Evolutionary conservation across 2,329 filamentous ascomycete genomes (phyloP).

Genomic region (Blastomyces gilchristii): DNA sequence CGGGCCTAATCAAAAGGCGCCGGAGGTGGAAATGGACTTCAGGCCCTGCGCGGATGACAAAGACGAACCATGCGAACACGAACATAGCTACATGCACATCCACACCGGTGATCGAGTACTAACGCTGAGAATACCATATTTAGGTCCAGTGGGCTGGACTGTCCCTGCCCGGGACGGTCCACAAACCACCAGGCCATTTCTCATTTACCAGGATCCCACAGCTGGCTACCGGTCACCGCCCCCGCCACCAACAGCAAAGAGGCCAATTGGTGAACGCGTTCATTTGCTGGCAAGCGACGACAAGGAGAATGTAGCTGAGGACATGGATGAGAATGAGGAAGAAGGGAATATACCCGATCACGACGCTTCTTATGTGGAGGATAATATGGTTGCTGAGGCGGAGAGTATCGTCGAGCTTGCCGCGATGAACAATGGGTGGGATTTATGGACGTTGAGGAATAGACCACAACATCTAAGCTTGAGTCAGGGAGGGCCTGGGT

Average conservation of each 20-base stretch:
- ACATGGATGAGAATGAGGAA: conserved; percentile 2
- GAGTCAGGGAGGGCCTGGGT: neutral
- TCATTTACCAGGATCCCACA: conserved; percentile 16
- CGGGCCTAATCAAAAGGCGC: neutral
- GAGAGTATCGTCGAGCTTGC: conserved; percentile 9
- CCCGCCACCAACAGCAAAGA: neutral
- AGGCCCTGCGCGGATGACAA: neutral
- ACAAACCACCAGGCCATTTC: conserved; percentile 12
- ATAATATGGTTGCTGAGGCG: conserved; percentile 9
- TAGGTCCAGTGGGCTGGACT: conserved; percentile 16
- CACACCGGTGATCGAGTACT: neutral
- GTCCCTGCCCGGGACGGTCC: conserved; percentile 8
- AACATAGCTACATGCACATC: neutral
- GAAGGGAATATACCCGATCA: neutral
- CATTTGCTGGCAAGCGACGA: conserved; percentile 12
- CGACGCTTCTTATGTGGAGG: neutral
- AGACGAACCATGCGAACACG: conserved; percentile 2
- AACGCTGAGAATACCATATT: conserved; percentile 10
- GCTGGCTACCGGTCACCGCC: conserved; percentile 2
- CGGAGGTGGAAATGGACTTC: neutral
- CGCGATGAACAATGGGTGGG: neutral
- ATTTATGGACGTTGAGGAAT: neutral
- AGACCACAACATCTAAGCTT: neutral
- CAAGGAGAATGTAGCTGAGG: conserved; percentile 13
- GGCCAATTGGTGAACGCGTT: neutral